These are phyloP conservation scores for Fomes fomentarius DNA, from an alignment of 1,284 basidiomycete genomes.

Conservation along the genomic window DNA sequence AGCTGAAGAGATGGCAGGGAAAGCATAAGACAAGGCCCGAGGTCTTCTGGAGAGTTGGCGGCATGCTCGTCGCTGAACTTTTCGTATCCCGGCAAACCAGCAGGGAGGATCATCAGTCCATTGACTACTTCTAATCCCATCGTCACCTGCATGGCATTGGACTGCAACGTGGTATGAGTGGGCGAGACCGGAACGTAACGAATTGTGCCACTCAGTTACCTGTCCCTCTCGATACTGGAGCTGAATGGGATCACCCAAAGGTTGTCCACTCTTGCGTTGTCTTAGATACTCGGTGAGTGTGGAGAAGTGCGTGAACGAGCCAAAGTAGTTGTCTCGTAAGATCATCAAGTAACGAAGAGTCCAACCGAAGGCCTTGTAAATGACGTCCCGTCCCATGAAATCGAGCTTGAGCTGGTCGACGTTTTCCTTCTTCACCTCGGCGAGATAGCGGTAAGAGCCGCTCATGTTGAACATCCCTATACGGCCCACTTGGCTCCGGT, in stretches of 20 bases:
- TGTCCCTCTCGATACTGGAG: conserved; percentile 80
- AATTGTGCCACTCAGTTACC: conserved; percentile 28
- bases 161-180: conserved; percentile 43
- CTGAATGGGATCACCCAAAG: conserved; percentile 80
- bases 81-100: conserved; percentile 76
- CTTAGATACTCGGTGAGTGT: conserved; percentile 85
- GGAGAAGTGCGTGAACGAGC: conserved; percentile 88
- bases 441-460: conserved; percentile 77
- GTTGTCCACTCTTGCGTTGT: conserved; percentile 58
- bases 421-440: conserved; percentile 67
- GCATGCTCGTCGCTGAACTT: conserved; percentile 30
- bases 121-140: conserved; percentile 60
- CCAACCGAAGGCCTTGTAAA: conserved; percentile 84
- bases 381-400: conserved; percentile 59
- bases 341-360: conserved; percentile 86
- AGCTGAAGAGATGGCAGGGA: conserved; percentile 72
- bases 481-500: conserved; percentile 62
- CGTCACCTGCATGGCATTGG: conserved; percentile 80
- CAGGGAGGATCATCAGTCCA: conserved; percentile 67
- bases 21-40: conserved; percentile 62
- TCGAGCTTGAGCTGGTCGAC: conserved; percentile 79
- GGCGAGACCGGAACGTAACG: neutral
- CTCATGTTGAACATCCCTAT: conserved; percentile 61
- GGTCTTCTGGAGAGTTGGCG: conserved; percentile 32
- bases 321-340: conserved; percentile 90